phyloP scores from a whole-genome alignment of 345 rosid genomes.

The Sonneratia caseolaris region DNA sequence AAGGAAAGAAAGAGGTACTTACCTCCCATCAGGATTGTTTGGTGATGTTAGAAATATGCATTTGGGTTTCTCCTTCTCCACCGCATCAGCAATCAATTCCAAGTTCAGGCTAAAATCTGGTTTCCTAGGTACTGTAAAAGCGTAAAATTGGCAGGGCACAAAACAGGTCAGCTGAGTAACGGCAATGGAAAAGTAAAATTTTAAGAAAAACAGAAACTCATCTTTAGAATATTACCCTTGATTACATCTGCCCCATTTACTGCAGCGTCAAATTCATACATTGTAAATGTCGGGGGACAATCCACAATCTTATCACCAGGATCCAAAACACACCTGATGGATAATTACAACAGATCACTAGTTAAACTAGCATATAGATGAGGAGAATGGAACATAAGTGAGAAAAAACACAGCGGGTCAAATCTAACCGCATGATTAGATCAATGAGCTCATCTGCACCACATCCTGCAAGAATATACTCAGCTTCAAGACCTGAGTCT shows the following conservation, averaged over 20 bases:
- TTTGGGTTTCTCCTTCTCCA: constrained; percentile 69
- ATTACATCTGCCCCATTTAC: constrained; percentile 74
- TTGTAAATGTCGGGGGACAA: constrained; percentile 96
- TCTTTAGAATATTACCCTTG: constrained; percentile 43
- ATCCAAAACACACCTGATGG: constrained; percentile 73
- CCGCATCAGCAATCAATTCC: constrained; percentile 56
- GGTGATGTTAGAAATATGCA: constrained; percentile 94
- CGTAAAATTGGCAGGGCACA: not conserved
- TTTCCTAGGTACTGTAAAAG: constrained; percentile 60
- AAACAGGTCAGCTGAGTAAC: not conserved
- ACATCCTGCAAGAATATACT: constrained; percentile 85
- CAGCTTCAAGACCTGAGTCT: constrained; percentile 84
- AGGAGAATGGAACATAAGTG: not conserved
- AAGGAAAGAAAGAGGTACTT: constrained; percentile 1
- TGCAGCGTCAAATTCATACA: constrained; percentile 97
- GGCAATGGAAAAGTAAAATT: not conserved
- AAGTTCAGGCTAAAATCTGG: constrained; percentile 79
- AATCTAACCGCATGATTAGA: constrained; percentile 82
- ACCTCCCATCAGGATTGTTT: constrained; percentile 99
- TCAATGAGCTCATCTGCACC: constrained; percentile 96
- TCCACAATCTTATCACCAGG: constrained; percentile 94
- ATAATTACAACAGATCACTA: not conserved
- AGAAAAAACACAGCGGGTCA: not conserved
- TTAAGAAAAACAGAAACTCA: not conserved
- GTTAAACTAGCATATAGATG: not conserved